Base-by-base conservation (phyloP, 306 rosid species). In the Acacia acuminata region DNA sequence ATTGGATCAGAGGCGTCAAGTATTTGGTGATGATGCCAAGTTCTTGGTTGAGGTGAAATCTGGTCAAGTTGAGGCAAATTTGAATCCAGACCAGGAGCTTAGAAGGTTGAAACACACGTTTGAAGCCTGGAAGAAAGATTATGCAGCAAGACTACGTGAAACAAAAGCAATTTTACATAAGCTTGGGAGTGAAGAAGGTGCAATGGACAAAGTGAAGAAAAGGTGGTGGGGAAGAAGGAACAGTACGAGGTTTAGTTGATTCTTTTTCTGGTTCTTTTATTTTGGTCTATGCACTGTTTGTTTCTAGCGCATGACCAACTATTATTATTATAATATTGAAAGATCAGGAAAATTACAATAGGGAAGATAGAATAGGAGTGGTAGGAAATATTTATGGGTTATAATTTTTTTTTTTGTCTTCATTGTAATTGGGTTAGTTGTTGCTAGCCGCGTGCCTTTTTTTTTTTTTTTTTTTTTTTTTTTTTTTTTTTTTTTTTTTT, bases 1-100 rank as follows among this genome's bases (percentile, higher is more conserved):
- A 78, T 94, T 94, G 8, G 98, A 94, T 83, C 98, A 93, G 84
- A 87, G 98, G 90, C 92, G 98, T 86, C 98, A 94, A 87, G 98
- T 94, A 9, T 94, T 94, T 69, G 94, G 95, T 2, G 98, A 94
- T 15, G 98, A 94, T 79, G 97, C 98, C 72, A 94, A 94, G 88
- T 94, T 94, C 92, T 88, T 94, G 88, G 98, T 94, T 77, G 98
- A 94, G 90, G 98, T 93, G 65, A 94, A 93, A 83, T 93, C 98
- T 13, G 98, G 98, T 81, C 94, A 94, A 79, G 94, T 86, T 0
- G 98, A 94, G 70, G 98, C 98, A 55, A 91, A 91, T 86, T 74
- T 94, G 78, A 88, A 91, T 87, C 98, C 98, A 22, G 98, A 94
- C 80, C 84, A 85, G 70, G 98, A 94, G 84, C 97, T 94, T 32